Evolutionary conservation across 345 rosid species (phyloP), one percentile per base, ranked within the genome.

Genomic region (Corchorus olitorius): DNA sequence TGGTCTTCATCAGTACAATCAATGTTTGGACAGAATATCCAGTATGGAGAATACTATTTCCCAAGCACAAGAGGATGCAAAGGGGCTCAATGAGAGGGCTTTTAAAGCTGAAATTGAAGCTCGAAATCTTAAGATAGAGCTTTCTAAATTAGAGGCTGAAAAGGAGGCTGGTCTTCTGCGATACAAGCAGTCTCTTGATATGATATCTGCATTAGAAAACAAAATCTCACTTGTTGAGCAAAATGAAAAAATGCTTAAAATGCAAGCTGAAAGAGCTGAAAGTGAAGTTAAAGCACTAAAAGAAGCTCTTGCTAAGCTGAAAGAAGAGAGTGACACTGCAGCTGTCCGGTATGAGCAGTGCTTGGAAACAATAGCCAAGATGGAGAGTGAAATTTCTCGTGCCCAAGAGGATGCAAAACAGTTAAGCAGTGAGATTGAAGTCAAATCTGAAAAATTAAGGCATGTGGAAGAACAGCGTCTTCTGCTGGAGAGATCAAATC

Each of bases 401-500:
- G 86, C 87, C 49, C 87, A 84, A 76, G 93, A 87, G 71, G 88
- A 92, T 65, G 87, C 79, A 17, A 82, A 81, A 79, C 84, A 85
- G 76, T 89, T 91, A 33, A 91, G 81, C 72, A 78, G 80, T 75
- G 91, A 92, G 84, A 82, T 92, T 82, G 69, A 86, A 55, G 81
- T 82, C 52, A 88, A 89, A 60, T 89, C 87, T 78, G 84, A 72
- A 74, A 88, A 84, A 46, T 15, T 89, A 81, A 92, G 88, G 87
- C 82, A 80, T 72, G 84, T 81, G 17, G 92, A 81, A 73, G 94
- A 91, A 49, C 90, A 80, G 63, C 81, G 87, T 77, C 77, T 72
- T 84, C 66, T 85, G 72, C 78, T 93, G 84, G 92, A 90, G 85
- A 85, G 66, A 66, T 87, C 92, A 45, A 93, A 93, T 82, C 88